A percentile compares a stretch with the other conserved stretches of the same genome.
phyloP scores from a whole-genome alignment of 495 filamentous ascomycete species.

The Aspergillus carlsbadensis region DNA sequence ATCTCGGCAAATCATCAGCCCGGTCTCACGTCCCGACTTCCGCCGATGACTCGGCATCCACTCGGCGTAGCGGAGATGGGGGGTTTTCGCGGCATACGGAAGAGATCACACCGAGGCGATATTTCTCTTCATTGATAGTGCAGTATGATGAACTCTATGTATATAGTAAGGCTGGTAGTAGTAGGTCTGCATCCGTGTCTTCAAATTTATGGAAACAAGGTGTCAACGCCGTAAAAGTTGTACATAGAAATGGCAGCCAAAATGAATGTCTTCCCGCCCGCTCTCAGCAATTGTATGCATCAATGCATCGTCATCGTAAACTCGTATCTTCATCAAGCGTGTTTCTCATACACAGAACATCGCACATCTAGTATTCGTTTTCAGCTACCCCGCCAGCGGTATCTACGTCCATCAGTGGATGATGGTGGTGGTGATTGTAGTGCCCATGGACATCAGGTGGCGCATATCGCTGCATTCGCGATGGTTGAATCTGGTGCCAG shows the following conservation, averaged over 20 bases:
- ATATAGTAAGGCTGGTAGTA: background rate
- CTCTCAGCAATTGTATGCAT: slow-evolving; percentile 4
- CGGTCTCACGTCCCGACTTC: slow-evolving; percentile 26
- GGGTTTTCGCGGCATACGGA: no score
- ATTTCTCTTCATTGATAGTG: background rate
- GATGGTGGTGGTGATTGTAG: slow-evolving; percentile 14
- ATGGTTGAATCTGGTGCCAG: slow-evolving; percentile 70
- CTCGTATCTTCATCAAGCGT: slow-evolving; percentile 7
- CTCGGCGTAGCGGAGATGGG: slow-evolving; percentile 12
- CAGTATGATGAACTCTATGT: background rate
- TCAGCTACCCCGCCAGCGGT: slow-evolving; percentile 22
- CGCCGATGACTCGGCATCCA: slow-evolving; percentile 24
- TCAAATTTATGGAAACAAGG: background rate
- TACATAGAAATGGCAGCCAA: background rate
- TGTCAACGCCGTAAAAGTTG: background rate
- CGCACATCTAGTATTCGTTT: background rate
- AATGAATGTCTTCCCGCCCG: background rate
- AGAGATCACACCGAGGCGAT: background rate
- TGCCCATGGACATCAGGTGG: slow-evolving; percentile 33
- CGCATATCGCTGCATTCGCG: slow-evolving; percentile 43
- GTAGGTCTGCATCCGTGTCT: background rate
- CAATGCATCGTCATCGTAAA: slow-evolving; percentile 11
- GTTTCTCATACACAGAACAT: background rate
- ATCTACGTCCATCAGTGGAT: slow-evolving; percentile 24
- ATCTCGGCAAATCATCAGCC: slow-evolving; percentile 22